Evolutionary conservation across 202 grass and related monocot species (phyloP).

Genomic region (Panicum hallii): DNA sequence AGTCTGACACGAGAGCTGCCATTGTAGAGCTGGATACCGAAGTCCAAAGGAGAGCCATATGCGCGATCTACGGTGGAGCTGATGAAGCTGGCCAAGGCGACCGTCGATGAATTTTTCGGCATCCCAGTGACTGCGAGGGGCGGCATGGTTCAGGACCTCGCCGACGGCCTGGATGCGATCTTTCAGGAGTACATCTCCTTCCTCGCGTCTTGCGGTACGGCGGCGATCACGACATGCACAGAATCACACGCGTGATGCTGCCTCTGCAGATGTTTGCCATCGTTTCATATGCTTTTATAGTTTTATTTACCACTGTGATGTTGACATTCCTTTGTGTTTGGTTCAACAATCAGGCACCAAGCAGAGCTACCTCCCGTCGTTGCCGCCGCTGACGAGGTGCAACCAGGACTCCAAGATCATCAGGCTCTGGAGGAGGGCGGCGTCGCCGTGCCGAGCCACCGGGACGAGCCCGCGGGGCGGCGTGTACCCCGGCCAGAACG

Average conservation of each 20-base stretch:
- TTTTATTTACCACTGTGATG: background rate
- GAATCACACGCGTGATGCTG: background rate
- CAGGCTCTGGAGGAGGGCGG: constrained; percentile 73
- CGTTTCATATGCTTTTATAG: background rate
- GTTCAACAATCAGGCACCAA: constrained; percentile 50
- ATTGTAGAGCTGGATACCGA: constrained; percentile 84
- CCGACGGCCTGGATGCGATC: constrained; percentile 60
- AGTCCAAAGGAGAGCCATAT: constrained; percentile 71
- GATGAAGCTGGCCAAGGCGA: constrained; percentile 84
- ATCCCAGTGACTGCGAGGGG: constrained; percentile 68
- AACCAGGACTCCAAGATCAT: constrained; percentile 80
- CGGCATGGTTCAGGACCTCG: constrained; percentile 78
- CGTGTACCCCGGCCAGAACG: constrained; percentile 34
- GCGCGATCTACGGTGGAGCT: constrained; percentile 81
- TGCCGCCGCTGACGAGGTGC: constrained; percentile 78
- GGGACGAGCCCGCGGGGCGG: constrained; percentile 29
- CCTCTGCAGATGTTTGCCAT: background rate
- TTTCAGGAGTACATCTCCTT: constrained; percentile 84
- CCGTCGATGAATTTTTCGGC: constrained; percentile 83
- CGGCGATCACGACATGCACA: too few species aligned
- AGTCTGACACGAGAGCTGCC: background rate
- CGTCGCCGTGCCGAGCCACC: constrained; percentile 61
- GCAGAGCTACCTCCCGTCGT: constrained; percentile 70
- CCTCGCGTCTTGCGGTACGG: constrained; percentile 77
- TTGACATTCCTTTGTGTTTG: background rate